Evolutionary conservation across 306 rosid species (phyloP), one percentile per base, ranked within the genome.

Genomic region (Pachyrhizus erosus): DNA sequence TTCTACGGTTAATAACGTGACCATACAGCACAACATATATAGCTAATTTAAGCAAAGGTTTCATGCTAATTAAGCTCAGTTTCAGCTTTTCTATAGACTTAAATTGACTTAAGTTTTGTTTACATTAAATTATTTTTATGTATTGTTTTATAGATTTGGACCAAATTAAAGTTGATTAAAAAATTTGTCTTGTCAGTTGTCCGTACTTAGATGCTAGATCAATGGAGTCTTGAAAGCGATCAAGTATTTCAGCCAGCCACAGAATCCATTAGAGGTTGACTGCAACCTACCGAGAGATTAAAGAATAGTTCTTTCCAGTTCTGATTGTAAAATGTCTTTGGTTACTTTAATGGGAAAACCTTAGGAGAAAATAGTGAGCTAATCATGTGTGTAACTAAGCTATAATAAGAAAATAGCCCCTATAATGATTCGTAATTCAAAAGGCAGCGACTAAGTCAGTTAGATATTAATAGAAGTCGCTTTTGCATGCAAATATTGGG

Each of bases 71-170:
- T 6, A 70, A 70, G 60, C 24, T 1, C 26, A 70, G 39, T 70
- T 70, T 70, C 49, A 34, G 39, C 9, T 23, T 7, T 12, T 14
- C 2, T 2, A 34, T 39, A n/a, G n/a, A n/a, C 15, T 57, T 51
- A 31, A 80, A 42, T 79, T 60, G 24, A 55, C 34, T 54, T 8
- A 43, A 27, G 40, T 51, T 72, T 72, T 60, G 68, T 20, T 27
- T 14, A 26, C 33, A 24, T 2, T 7, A 27, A 57, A 21, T 23
- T 5, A 11, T 24, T 23, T 57, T 58, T 24, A 5, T 17, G 57
- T 11, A 49, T 49, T 49, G 18, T 17, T 4, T 49, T 49, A 4
- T 10, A 5, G 29, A 3, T 58, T 58, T 23, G 2, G 34, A 24
- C 31, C 66, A 57, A n/a, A 51, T 51, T 17, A 57, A 57, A 57